Conservation (phyloP, 106 monocot genomes). For the Cymbidium sinense region DNA sequence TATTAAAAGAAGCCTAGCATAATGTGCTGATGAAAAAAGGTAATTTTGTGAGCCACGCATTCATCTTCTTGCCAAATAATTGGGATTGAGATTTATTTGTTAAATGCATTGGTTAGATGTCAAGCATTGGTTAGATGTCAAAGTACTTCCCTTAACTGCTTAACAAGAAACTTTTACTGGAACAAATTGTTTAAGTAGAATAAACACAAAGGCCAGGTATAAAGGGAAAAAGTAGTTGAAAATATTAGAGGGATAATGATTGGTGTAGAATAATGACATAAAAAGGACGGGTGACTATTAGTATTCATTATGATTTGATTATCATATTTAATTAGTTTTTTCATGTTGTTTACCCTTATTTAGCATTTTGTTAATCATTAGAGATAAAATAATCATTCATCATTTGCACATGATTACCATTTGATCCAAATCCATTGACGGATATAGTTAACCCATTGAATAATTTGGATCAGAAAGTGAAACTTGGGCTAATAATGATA, state of each 20-base stretch:
- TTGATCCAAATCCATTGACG: no score
- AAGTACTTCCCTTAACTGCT: neutral
- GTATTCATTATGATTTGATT: no score
- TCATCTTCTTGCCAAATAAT: neutral
- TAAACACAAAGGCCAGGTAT: neutral
- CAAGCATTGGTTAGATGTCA: neutral
- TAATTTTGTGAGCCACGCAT: neutral
- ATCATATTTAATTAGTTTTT: no score
- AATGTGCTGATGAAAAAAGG: neutral
- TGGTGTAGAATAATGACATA: neutral
- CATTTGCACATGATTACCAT: no score
- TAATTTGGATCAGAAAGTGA: no score
- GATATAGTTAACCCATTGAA: no score
- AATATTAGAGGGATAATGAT: neutral
- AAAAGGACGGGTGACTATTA: no score
- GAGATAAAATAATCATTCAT: no score
- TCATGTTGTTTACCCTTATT: no score
- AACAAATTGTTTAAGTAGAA: neutral
- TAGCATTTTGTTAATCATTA: no score
- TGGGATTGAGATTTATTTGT: neutral
- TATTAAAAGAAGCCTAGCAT: neutral
- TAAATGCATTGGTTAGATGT: no score
- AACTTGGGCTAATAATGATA: no score
- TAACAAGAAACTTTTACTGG: neutral
- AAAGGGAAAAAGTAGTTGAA: neutral